phyloP scores from a whole-genome alignment of 805 yeast species.

The Saturnispora hagleri region DNA sequence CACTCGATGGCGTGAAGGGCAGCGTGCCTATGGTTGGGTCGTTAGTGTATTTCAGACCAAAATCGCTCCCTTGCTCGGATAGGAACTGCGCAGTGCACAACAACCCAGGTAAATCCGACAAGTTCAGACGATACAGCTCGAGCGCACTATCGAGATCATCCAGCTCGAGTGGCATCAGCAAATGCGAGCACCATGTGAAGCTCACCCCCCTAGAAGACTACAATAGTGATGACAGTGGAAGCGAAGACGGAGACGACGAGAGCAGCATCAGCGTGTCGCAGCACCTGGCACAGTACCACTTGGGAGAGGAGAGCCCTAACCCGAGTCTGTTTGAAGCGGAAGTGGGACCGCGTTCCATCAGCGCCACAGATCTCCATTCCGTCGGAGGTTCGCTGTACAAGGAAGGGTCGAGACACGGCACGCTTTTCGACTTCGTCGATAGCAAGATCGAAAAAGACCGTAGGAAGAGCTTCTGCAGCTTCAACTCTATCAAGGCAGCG shows the following conservation, averaged over 20 bases:
- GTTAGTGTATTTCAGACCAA: conserved; percentile 18
- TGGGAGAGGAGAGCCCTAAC: neutral
- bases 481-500: neutral
- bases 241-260: neutral
- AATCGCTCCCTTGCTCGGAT: conserved; percentile 4
- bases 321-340: neutral
- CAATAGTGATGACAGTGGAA: neutral
- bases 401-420: neutral
- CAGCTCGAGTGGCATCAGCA: neutral
- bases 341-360: neutral
- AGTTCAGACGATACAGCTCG: neutral
- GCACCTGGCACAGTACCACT: neutral
- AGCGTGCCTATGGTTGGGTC: conserved; percentile 25
- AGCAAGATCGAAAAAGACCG: neutral
- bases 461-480: neutral
- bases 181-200: neutral
- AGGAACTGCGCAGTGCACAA: conserved; percentile 2
- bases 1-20: conserved; percentile 9
- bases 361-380: neutral
- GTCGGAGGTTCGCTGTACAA: neutral
- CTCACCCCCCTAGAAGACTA: neutral
- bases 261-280: neutral
- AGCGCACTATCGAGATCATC: neutral
- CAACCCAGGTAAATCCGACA: neutral
- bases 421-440: neutral